These are phyloP conservation scores for Xylaria sp. DNA, from an alignment of 2,329 filamentous ascomycete genomes.

Conservation along the genomic window DNA sequence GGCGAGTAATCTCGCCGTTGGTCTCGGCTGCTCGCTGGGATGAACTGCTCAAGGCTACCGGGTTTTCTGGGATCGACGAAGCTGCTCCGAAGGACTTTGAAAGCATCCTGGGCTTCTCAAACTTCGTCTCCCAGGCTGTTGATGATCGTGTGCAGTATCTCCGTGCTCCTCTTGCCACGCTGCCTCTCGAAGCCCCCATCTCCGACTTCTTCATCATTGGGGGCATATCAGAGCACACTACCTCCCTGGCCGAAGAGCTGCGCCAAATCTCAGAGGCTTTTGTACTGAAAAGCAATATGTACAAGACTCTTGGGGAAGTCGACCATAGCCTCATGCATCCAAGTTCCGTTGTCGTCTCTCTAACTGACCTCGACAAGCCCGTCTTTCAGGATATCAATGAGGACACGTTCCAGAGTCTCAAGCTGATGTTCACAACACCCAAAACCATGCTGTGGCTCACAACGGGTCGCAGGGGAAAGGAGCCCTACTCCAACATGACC, in stretches of 20 bases:
- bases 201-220: conserved; percentile 6
- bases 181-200: neutral
- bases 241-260: neutral
- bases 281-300: neutral
- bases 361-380: conserved; percentile 12
- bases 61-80: conserved; percentile 24
- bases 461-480: neutral
- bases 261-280: neutral
- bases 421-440: neutral
- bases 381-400: conserved; percentile 11
- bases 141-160: conserved; percentile 2
- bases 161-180: conserved; percentile 2
- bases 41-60: conserved; percentile 5
- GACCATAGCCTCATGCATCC: neutral
- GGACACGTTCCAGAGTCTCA: neutral
- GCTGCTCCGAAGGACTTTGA: neutral
- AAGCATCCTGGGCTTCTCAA: neutral
- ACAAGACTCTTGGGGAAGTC: neutral
- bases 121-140: conserved; percentile 17
- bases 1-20: conserved; percentile 32
- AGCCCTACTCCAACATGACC: conserved; percentile 7
- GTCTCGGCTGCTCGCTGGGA: conserved; percentile 25
- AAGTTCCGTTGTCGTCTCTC: neutral
- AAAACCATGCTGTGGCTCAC: conserved; percentile 6
- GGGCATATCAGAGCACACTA: neutral